A percentile compares a stretch with the other conserved stretches of the same genome.
Evolutionary conservation across 495 filamentous ascomycete species (phyloP).

Genomic region (Aspergillus funiculosus): DNA sequence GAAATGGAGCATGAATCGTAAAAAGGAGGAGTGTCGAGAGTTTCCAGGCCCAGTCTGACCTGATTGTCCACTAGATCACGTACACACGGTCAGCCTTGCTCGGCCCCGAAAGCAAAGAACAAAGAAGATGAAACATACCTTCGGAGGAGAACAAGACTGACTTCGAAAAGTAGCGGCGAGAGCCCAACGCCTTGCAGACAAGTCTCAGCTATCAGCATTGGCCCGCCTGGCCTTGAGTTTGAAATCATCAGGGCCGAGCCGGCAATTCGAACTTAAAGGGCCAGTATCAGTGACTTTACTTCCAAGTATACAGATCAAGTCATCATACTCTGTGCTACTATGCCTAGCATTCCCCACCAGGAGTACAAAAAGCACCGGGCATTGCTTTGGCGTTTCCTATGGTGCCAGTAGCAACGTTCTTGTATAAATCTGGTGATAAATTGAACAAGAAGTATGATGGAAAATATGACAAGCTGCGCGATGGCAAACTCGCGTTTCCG

Average conservation of each 20-base stretch:
- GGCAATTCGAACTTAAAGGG: slow-evolving; percentile 26
- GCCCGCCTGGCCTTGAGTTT: slow-evolving; percentile 13
- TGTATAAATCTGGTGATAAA: slow-evolving; percentile 24
- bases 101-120: background rate
- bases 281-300: background rate
- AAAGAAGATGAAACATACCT: slow-evolving; percentile 17
- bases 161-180: slow-evolving; percentile 34
- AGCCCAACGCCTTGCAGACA: slow-evolving; percentile 29
- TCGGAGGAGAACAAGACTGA: slow-evolving; percentile 29
- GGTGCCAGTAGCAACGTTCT: slow-evolving; percentile 33
- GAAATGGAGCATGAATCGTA: slow-evolving; percentile 22
- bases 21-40: slow-evolving; percentile 26
- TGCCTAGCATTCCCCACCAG: slow-evolving; percentile 29
- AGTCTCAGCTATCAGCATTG: slow-evolving; percentile 24
- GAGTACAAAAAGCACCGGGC: slow-evolving; percentile 26
- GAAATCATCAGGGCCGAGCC: slow-evolving; percentile 27
- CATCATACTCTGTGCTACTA: slow-evolving; percentile 26
- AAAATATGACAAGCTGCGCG: slow-evolving; percentile 26
- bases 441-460: slow-evolving; percentile 22
- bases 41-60: slow-evolving; percentile 27
- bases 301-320: background rate
- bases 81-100: background rate
- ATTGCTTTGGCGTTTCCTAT: slow-evolving; percentile 20
- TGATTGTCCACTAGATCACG: slow-evolving; percentile 25
- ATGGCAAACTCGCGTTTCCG: slow-evolving; percentile 25